Conservation (phyloP, 2,329 filamentous ascomycete species). For the Boeremia lycopersici region DNA sequence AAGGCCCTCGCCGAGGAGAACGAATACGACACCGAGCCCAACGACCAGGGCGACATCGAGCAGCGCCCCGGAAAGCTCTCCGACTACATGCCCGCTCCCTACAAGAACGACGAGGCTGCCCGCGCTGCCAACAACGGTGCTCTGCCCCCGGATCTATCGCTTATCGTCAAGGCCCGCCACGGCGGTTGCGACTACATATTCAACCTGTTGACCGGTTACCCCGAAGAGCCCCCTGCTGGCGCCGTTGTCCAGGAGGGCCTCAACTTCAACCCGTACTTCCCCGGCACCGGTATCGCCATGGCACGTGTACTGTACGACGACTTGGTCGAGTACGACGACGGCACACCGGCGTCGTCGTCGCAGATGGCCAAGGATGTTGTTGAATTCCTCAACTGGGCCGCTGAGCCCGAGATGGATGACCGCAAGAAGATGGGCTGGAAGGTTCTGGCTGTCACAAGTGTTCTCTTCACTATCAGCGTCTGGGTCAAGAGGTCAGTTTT, state of each 20-base stretch:
- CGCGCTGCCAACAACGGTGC: slow-evolving; percentile 98
- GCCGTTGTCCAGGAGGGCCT: slow-evolving; percentile 83
- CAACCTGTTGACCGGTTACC: slow-evolving; percentile 94
- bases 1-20: slow-evolving; percentile 97
- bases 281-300: slow-evolving; percentile 98
- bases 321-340: slow-evolving; percentile 97
- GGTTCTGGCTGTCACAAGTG: slow-evolving; percentile 79
- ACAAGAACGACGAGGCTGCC: slow-evolving; percentile 99
- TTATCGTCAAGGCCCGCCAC: slow-evolving; percentile 97
- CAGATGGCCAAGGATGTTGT: slow-evolving; percentile 99
- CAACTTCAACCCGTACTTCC: slow-evolving; percentile 99
- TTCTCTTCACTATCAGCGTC: slow-evolving; percentile 84
- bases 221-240: slow-evolving; percentile 92
- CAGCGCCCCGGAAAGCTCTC: slow-evolving; percentile 98
- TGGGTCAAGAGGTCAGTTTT: slow-evolving; percentile 85
- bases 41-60: slow-evolving; percentile 97
- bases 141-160: slow-evolving; percentile 92
- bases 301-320: slow-evolving; percentile 97
- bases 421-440: slow-evolving; percentile 99
- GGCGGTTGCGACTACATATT: slow-evolving; percentile 99
- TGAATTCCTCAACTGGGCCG: slow-evolving; percentile 99
- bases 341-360: slow-evolving; percentile 88
- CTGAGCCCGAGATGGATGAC: slow-evolving; percentile 98
- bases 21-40: slow-evolving; percentile 97
- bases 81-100: slow-evolving; percentile 92